Evolutionary conservation across 495 filamentous ascomycete species (phyloP), one percentile per base, ranked within the genome.

Genomic region (Penicillium chermesinum): DNA sequence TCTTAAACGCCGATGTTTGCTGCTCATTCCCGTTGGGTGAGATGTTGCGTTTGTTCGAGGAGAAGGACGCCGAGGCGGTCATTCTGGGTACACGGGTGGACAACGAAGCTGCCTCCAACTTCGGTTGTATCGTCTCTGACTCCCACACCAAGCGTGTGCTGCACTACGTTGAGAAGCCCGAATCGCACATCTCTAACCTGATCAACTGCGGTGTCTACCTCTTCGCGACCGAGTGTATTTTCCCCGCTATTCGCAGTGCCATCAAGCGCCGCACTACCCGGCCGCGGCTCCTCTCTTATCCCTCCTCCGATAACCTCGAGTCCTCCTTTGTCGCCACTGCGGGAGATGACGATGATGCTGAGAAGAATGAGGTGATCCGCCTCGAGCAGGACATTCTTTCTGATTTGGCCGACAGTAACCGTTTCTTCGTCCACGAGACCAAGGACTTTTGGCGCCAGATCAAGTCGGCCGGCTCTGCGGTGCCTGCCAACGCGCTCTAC

Each of bases 361-460:
- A 81, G 61, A 82, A 86, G 72, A 93, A 79, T 67, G 88, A 95
- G 53, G 88, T 95, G 19, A 85, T 99, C 46, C 88, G 93, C 30
- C 78, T 99, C 40, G 93, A 99, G 73, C 93, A 99, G 67, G 93
- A 99, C 62, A 96, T 99, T 50, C 83, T 99, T 33, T 86, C 89
- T 43, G 91, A 96, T 58, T 82, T 99, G 56, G 91, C 93, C 30
- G 93, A 99, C 72, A 95, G 83, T 80, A 91, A 94, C 65, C 89
- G 93, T 62, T 99, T 99, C 78, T 99, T 88, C 68, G 94, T 97
- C 15, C 86, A 95, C 67, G 93, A 99, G 71, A 97, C 93, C 37
- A 95, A 95, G 72, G 93, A 96, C 62, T 99, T 99, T 73, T 99
- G 93, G 93, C 91, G 93, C 46, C 93, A 99, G 77, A 97, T 99